Evolutionary conservation across 2,329 filamentous ascomycete species (phyloP), one percentile per base, ranked within the genome.

Genomic region (Xylariaceae sp.): DNA sequence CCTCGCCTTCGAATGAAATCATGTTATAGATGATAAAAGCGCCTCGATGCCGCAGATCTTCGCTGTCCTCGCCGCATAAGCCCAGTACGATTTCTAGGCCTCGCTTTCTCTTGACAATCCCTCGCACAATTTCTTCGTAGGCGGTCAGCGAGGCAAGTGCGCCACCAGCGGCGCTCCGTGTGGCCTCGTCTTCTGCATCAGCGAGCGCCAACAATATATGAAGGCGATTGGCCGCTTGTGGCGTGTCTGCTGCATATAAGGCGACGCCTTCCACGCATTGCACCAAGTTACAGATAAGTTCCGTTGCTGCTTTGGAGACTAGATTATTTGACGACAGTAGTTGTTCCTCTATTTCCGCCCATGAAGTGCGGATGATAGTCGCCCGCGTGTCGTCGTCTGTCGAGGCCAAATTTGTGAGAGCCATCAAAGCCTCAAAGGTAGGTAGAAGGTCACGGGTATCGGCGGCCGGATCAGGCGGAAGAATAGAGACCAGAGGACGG

Each of bases 401-500:
- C 0, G 91, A 95, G 0, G 93, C 94, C 6, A 99, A 82, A 64
- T 99, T 99, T 0, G 94, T 97, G 29, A 99, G 82, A 0, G 94
- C 93, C 70, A 97, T 88, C 7, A 99, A 81, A 0, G 88, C 82
- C 72, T 99, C 94, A 63, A 97, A 99, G 0, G 89, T 86, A 0
- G 94, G 92, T 0, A 99, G 81, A 11, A 97, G 82, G 70, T 96
- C 89, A 45, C 87, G 83, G 1, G 83, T 83, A 39, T 86, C 83
- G 2, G 80, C 76, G 1, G 77, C 75, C 4, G 85, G 81, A 44
- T 89, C 84, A 5, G 85, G 82, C 0, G 82, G 75, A 13, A 97
- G 80, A 48, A 97, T 87, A 16, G 84, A 85, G 6, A 89, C 73
- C 1, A 99, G 82, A 0, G 93, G 91, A 0, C 90, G 84, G 51